Evolutionary conservation across 2,329 filamentous ascomycete genomes (phyloP).

Genomic region (Waltergamsia citrina): DNA sequence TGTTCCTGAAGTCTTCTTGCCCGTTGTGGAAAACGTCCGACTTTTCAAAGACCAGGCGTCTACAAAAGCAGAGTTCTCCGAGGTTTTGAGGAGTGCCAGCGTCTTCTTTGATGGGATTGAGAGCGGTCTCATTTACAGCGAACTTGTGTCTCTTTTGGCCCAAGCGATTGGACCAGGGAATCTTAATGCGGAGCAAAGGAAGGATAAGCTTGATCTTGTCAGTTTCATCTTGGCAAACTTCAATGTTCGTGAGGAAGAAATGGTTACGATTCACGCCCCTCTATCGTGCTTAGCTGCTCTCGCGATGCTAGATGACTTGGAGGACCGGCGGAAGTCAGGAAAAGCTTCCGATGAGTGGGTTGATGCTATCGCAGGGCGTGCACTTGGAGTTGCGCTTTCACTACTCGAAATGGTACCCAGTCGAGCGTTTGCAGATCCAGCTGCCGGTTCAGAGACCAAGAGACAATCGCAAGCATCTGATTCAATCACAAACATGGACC

Average conservation of each 20-base stretch:
- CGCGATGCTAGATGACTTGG: slow-evolving; percentile 52
- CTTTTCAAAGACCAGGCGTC: slow-evolving; percentile 58
- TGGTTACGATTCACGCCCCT: slow-evolving; percentile 80
- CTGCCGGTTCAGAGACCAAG: slow-evolving; percentile 5
- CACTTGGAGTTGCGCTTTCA: slow-evolving; percentile 40
- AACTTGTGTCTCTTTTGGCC: slow-evolving; percentile 61
- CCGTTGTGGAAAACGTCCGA: slow-evolving; percentile 72
- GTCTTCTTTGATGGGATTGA: slow-evolving; percentile 98
- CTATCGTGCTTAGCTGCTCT: slow-evolving; percentile 49
- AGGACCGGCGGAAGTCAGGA: slow-evolving; percentile 20
- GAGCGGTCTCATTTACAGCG: slow-evolving; percentile 83
- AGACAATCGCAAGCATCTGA: slow-evolving; percentile 3
- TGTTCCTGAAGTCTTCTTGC: slow-evolving; percentile 80
- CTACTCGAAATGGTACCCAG: slow-evolving; percentile 57
- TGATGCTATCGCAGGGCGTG: slow-evolving; percentile 18
- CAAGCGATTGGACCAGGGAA: slow-evolving; percentile 43
- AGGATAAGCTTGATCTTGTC: slow-evolving; percentile 61
- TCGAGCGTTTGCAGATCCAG: slow-evolving; percentile 41
- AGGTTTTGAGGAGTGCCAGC: slow-evolving; percentile 86
- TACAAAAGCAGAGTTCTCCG: slow-evolving; percentile 63
- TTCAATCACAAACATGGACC: slow-evolving; percentile 27
- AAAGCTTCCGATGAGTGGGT: slow-evolving; percentile 22
- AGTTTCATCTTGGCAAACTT: slow-evolving; percentile 80
- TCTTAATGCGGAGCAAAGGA: slow-evolving; percentile 33
- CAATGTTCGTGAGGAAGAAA: slow-evolving; percentile 92